phyloP scores from a whole-genome alignment of 805 yeast genomes.

The Hanseniaspora clermontiae region DNA sequence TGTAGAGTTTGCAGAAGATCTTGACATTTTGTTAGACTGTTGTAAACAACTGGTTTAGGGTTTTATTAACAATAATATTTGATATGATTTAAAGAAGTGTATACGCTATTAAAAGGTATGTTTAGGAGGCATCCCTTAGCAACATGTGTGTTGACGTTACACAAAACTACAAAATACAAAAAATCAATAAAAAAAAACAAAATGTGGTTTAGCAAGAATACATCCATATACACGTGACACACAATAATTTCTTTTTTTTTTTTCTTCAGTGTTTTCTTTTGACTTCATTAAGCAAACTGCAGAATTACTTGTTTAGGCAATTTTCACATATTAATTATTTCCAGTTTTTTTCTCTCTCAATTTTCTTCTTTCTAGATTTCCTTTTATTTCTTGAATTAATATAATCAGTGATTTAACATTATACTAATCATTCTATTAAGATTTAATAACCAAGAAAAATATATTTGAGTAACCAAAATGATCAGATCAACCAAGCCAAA shows the following conservation, averaged over 20 bases:
- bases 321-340: neutral
- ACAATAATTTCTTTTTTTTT: neutral
- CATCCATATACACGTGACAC: neutral
- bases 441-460: neutral
- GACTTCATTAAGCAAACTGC: too few relatives aligned
- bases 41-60: too few relatives aligned
- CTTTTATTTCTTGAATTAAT: neutral
- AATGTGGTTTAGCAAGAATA: neutral
- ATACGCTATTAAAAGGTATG: too few relatives aligned
- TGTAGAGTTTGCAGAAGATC: neutral
- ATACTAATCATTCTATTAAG: too few relatives aligned
- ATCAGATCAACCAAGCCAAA: constrained; percentile 61
- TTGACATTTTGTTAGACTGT: neutral
- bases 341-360: neutral
- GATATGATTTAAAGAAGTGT: neutral
- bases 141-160: neutral
- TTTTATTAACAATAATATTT: neutral
- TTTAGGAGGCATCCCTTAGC: too few relatives aligned
- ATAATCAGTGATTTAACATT: neutral
- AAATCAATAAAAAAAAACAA: neutral
- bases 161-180: neutral
- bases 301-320: neutral
- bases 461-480: constrained; percentile 13
- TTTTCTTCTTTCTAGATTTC: neutral
- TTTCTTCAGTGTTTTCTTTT: too few relatives aligned